phyloP scores from a whole-genome alignment of 495 filamentous ascomycete species.

The Annulohypoxylon nitens region DNA sequence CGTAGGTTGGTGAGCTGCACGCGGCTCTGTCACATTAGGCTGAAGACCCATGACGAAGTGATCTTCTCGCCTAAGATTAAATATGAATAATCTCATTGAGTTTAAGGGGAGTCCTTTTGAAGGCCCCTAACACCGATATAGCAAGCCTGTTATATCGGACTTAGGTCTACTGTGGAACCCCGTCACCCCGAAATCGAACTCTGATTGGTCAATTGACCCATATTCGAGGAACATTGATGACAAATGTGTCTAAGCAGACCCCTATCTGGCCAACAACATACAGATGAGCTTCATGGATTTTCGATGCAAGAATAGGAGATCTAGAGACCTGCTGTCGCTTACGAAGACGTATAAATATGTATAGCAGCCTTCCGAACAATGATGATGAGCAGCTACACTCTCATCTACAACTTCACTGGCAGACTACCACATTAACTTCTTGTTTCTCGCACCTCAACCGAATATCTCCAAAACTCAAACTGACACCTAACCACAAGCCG shows the following conservation, averaged over 20 bases:
- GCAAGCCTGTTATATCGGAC: not conserved
- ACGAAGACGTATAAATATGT: not conserved
- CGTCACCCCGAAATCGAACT: not conserved
- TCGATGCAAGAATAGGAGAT: not conserved
- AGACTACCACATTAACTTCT: not conserved
- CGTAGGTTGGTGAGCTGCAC: not conserved
- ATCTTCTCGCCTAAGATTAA: not conserved
- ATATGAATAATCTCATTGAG: not conserved
- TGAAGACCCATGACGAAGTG: not conserved
- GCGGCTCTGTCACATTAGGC: not conserved
- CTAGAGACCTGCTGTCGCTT: not conserved
- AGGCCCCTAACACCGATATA: conserved; percentile 8
- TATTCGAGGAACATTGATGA: not conserved
- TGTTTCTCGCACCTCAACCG: not conserved
- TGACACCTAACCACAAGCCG: not conserved
- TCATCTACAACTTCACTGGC: not conserved
- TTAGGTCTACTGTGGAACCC: conserved; percentile 1
- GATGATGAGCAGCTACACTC: not conserved
- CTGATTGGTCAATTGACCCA: not conserved
- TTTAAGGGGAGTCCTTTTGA: not conserved
- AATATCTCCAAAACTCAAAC: not conserved
- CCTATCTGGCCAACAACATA: not conserved
- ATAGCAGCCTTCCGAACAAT: not conserved
- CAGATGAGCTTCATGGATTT: not conserved
- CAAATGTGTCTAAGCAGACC: not conserved